A percentile compares a stretch with the other conserved stretches of the same genome.
These are phyloP conservation scores for Blastocystis sp. DNA, from an alignment of 352 stramenopile genomes.

Conservation along the genomic window DNA sequence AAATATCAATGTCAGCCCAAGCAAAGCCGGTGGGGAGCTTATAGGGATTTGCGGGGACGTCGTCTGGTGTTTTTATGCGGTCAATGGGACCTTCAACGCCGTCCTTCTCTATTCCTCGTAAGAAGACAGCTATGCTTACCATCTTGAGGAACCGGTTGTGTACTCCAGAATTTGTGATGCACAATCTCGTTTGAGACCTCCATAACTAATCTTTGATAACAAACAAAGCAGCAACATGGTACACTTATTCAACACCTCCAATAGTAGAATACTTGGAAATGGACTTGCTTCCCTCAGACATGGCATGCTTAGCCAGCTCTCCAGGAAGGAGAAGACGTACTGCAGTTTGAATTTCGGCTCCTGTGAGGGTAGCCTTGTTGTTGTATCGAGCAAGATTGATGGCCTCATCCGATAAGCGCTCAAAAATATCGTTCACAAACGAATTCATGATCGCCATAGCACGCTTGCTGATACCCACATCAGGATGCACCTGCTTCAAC, in stretches of 20 bases:
- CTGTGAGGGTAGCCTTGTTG: conserved; percentile 94
- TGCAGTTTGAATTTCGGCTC: conserved; percentile 90
- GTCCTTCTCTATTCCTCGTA: conserved; percentile 64
- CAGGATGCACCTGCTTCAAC: conserved; percentile 69
- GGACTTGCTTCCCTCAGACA: conserved; percentile 87
- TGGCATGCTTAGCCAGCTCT: conserved; percentile 88
- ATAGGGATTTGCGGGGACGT: conserved; percentile 86
- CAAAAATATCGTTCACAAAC: conserved; percentile 99
- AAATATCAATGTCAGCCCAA: conserved; percentile 72
- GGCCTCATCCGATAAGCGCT: conserved; percentile 89
- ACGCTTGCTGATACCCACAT: conserved; percentile 70
- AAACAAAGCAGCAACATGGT: conserved; percentile 43
- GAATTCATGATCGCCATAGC: conserved; percentile 83
- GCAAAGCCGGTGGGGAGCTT: conserved; percentile 88
- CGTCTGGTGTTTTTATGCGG: conserved; percentile 75
- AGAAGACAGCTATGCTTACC: neutral
- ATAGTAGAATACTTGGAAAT: conserved; percentile 62
- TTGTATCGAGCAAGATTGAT: conserved; percentile 92
- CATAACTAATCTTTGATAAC: conserved; percentile 6
- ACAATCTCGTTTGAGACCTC: neutral
- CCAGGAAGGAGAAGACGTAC: conserved; percentile 87
- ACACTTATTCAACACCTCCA: conserved; percentile 51
- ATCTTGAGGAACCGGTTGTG: conserved; percentile 74
- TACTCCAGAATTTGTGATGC: conserved; percentile 81
- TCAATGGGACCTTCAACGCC: conserved; percentile 83